Base-by-base conservation (phyloP, 352 stramenopile genomes). In the Phytophthora uliginosa region DNA sequence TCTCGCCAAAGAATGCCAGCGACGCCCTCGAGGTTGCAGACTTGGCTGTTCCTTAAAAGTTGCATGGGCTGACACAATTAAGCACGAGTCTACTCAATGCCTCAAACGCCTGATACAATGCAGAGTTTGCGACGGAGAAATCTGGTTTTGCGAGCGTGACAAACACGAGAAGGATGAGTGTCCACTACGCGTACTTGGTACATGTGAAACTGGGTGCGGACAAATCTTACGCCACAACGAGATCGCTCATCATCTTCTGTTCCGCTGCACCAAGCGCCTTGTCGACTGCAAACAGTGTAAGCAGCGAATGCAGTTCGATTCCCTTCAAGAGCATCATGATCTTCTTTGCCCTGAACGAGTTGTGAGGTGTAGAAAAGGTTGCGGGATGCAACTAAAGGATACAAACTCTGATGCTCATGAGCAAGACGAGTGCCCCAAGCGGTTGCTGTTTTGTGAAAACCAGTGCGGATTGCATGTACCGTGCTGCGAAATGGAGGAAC, bases 81-180 rank as follows among this genome's bases (percentile, higher is more conserved):
- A 52, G 0, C 87, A 94, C 62, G 87, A 95, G 51, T 51, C 62
- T 0, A 70, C 42, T 2, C 51, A 69, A 1, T 95, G 89, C 33
- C 71, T 80, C 15, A 95, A 95, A 57, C 84, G 87, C 10, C 59
- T 93, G n/a, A 68, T 95, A n/a, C 31, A 58, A 7, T 95, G 89
- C 53, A 28, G 17, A 1, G 55, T 78, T n/a, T 95, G 89, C 33
- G 55, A 77, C 5, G 73, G 78, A 40, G 42, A 50, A 7, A 74
- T 94, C 22, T 91, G 82, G 71, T 78, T 80, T 33, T 67, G 64
- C 9, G 86, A 94, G 2, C 73, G 75, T 2, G 69, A 79, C n/a
- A 52, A 4, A 1, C 89, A 95, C 59, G 59, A 65, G 2, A 40
- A 48, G 2, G 42, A 80, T 12, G 85, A 92, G 53, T 95, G 89